phyloP scores from a whole-genome alignment of 2,329 filamentous ascomycete genomes.

The Torrubiella hemipterigena region DNA sequence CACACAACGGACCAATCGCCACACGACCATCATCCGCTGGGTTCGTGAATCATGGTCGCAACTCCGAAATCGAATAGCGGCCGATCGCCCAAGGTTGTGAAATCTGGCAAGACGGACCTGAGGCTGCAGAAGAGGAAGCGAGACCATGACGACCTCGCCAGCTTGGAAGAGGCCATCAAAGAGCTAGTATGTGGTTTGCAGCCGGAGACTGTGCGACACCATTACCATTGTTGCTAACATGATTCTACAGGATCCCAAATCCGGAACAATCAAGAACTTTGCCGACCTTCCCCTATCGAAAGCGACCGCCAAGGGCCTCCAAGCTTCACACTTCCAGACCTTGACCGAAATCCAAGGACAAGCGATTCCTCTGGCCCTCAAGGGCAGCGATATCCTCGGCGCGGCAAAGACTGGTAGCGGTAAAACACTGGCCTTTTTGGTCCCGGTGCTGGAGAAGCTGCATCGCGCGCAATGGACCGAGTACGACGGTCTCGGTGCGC shows the following conservation, averaged over 20 bases:
- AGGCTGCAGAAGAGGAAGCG: conserved; percentile 25
- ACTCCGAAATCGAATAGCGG: too few relatives aligned
- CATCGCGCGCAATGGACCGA: conserved; percentile 85
- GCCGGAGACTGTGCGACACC: too few relatives aligned
- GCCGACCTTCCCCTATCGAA: conserved; percentile 76
- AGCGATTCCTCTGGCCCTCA: conserved; percentile 78
- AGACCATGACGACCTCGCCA: conserved; percentile 21
- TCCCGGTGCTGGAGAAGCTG: conserved; percentile 86
- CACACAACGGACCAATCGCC: neutral
- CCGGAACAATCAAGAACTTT: conserved; percentile 54
- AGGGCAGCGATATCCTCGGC: conserved; percentile 78
- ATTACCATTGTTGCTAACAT: conserved; percentile 1
- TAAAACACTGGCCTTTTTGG: conserved; percentile 86
- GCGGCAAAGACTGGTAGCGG: conserved; percentile 93
- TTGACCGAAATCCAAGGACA: conserved; percentile 86
- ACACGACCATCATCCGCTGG: too few relatives aligned
- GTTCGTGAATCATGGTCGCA: conserved; percentile 7
- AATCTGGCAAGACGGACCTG: conserved; percentile 18
- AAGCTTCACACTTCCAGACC: conserved; percentile 76
- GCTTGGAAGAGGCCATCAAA: conserved; percentile 18
- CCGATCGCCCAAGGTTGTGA: conserved; percentile 7
- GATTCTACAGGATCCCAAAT: conserved; percentile 44
- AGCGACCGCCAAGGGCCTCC: conserved; percentile 66
- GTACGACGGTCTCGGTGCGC: conserved; percentile 78
- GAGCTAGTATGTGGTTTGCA: conserved; percentile 24